Conservation (phyloP, 805 yeast species). For the Lipomyces orientalis region DNA sequence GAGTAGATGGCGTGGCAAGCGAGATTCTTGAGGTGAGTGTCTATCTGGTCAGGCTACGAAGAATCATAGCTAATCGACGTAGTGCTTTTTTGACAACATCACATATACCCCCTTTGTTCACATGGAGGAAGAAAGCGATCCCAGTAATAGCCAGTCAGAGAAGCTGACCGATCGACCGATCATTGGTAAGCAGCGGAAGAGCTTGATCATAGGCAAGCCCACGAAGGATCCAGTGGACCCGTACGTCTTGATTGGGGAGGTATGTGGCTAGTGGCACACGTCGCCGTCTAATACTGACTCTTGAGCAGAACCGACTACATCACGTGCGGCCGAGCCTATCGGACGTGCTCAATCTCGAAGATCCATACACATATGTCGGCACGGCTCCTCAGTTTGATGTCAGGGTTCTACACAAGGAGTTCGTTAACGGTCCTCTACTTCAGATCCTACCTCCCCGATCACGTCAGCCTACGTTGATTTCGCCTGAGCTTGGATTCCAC, state of each 20-base stretch:
- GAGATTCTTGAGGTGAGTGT: conserved; percentile 45
- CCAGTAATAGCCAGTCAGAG: conserved; percentile 23
- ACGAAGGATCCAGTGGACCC: conserved; percentile 47
- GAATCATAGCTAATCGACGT: conserved; percentile 39
- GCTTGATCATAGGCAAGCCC: conserved; percentile 43
- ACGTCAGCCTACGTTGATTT: conserved; percentile 38
- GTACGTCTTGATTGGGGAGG: conserved; percentile 43
- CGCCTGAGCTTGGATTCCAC: conserved; percentile 4
- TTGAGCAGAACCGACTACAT: conserved; percentile 46
- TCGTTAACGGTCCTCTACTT: conserved; percentile 44
- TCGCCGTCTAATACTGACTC: conserved; percentile 4
- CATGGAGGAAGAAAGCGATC: conserved; percentile 46
- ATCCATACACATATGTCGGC: conserved; percentile 42
- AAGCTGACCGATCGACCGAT: conserved; percentile 19
- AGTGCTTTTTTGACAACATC: conserved; percentile 71
- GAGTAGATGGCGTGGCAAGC: conserved; percentile 46
- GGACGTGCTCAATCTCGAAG: conserved; percentile 38
- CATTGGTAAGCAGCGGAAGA: conserved; percentile 44
- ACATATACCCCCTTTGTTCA: conserved; percentile 63
- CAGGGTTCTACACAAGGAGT: conserved; percentile 40
- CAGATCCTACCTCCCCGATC: conserved; percentile 49
- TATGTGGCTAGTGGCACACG: not conserved
- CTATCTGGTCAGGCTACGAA: conserved; percentile 49
- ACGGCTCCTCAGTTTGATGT: conserved; percentile 40
- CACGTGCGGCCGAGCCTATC: conserved; percentile 46